Evolutionary conservation across 495 filamentous ascomycete genomes (phyloP), one percentile per base, ranked within the genome.

Genomic region (Tuber brumale): DNA sequence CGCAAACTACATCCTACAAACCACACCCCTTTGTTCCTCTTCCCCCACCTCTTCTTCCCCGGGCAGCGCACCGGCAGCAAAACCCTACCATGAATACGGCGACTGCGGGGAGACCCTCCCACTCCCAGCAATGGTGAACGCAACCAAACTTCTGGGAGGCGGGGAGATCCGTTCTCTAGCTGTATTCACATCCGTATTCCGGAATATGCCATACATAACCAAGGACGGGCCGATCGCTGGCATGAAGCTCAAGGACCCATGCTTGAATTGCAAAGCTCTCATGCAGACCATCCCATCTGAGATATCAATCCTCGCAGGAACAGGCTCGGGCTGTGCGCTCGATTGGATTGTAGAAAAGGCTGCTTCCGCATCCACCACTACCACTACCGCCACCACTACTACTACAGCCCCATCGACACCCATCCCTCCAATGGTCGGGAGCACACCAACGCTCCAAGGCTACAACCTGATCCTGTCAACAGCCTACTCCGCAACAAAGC

Each of bases 21-120:
- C 51, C 51, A 61, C 27, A 18, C n/a, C 57, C 27, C 31, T 27
- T 66, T 61, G 21, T 61, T 66, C 27, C 31, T 66, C 57, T 18
- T 61, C 51, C n/a, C 27, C 57, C 31, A 35, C 57, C 14, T 35
- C 57, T 35, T 66, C 57, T 35, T 66, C 57, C 14, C 57, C 57
- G 57, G 27, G 27, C 10, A 16, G 14, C 35, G 57, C 57, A 16
- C 57, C 57, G 14, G 57, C 57, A 66, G 27, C 57, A 66, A 66
- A 66, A 14, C 57, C 57, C 18, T 77, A 70, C 37, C 66, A 61
- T 12, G 31, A 69, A 7, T 75, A 77, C 19, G 72, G 76, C 6
- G 76, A 75, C 39, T 77, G 72, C 6, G 43, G 66, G 2, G 76
- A 77, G 70, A 75, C 45, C 21, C 66, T 77, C 35, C 76, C 76